Conservation (phyloP, 495 filamentous ascomycete genomes). For the Lichenothelia convexa region DNA sequence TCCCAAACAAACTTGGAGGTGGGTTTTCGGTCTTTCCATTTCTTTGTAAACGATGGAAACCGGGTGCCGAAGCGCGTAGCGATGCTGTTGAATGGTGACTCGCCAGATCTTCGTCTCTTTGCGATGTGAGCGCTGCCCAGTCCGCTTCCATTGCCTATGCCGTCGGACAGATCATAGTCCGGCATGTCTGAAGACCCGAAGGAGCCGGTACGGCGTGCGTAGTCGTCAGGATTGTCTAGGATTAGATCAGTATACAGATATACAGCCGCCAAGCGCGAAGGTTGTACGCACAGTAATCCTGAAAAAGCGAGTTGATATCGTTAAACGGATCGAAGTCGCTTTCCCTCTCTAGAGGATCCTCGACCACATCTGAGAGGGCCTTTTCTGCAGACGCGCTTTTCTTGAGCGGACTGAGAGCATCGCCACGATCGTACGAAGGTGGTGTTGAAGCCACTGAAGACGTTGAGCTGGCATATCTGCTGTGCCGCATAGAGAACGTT, state of each 20-base stretch:
- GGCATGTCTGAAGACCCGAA: background rate
- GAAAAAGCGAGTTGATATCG: background rate
- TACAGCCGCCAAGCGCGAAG: conserved; percentile 7
- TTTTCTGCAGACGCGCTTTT: no score
- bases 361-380: conserved; percentile 8
- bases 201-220: no score
- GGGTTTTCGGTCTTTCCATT: conserved; percentile 35
- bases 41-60: conserved; percentile 54
- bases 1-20: conserved; percentile 22
- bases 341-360: conserved; percentile 14
- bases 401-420: background rate
- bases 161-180: conserved; percentile 6
- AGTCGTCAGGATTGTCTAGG: background rate
- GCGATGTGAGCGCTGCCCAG: conserved; percentile 27
- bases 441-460: conserved; percentile 41
- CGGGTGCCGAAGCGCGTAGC: conserved; percentile 49
- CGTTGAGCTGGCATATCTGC: conserved; percentile 41
- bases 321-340: background rate
- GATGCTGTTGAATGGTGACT: conserved; percentile 42
- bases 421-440: conserved; percentile 16
- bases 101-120: conserved; percentile 48
- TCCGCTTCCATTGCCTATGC: conserved; percentile 33
- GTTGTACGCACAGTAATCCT: conserved; percentile 1
- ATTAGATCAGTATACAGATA: conserved; percentile 9
- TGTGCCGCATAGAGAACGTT: conserved; percentile 37